Evolutionary conservation across 805 yeast genomes (phyloP).

Genomic region (Starmerella asiatica): DNA sequence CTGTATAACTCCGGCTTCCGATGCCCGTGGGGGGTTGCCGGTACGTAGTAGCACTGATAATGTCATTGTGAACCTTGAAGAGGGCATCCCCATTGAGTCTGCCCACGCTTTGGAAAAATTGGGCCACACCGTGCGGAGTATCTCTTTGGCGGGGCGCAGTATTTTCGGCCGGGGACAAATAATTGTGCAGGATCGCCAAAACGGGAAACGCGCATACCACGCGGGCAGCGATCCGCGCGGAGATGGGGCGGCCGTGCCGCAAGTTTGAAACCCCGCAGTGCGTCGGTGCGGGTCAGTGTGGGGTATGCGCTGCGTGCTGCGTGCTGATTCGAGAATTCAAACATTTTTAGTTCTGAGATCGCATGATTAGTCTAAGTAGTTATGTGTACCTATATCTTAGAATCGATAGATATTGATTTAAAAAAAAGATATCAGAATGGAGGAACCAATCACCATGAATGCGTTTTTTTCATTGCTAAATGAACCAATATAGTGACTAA

Average conservation of each 20-base stretch:
- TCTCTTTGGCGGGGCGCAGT: slow-evolving; percentile 33
- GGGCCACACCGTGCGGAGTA: slow-evolving; percentile 45
- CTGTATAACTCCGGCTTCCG: slow-evolving; percentile 44
- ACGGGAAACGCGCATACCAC: slow-evolving; percentile 37
- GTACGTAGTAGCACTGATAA: slow-evolving; percentile 33
- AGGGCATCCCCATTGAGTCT: slow-evolving; percentile 40
- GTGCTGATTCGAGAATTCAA: too few relatives aligned
- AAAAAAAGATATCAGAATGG: too few relatives aligned
- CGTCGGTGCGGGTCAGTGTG: neutral
- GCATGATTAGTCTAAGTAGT: too few relatives aligned
- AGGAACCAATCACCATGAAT: too few relatives aligned
- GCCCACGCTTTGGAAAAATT: slow-evolving; percentile 34
- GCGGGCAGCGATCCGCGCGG: slow-evolving; percentile 75
- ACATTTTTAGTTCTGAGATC: too few relatives aligned
- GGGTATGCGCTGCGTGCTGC: too few relatives aligned
- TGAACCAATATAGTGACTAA: too few relatives aligned
- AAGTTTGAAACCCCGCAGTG: slow-evolving; percentile 22
- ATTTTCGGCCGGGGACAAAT: slow-evolving; percentile 57
- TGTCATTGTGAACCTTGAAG: slow-evolving; percentile 51
- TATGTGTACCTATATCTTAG: too few relatives aligned
- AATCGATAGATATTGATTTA: too few relatives aligned
- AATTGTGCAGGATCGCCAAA: slow-evolving; percentile 33
- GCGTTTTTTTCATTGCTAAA: too few relatives aligned
- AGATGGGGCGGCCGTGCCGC: slow-evolving; percentile 66
- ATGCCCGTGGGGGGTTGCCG: slow-evolving; percentile 48